Evolutionary conservation across 2,329 filamentous ascomycete species (phyloP).

Genomic region (Cercospora brassicicola): DNA sequence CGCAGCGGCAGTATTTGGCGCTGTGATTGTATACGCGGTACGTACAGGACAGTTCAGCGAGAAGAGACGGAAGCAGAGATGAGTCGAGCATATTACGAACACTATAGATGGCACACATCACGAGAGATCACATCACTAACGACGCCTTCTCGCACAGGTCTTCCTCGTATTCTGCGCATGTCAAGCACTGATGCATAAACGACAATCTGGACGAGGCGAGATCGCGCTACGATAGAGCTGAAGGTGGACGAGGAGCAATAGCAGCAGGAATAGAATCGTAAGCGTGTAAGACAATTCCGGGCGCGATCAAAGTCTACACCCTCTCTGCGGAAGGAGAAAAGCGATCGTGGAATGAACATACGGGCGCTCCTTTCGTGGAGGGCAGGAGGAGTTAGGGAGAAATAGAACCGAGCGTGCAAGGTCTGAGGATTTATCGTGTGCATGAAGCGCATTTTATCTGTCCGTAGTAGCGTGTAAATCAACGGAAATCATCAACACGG

Average conservation of each 20-base stretch:
- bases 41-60: conserved; percentile 42
- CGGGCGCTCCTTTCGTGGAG: not conserved
- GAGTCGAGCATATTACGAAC: not conserved
- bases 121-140: not conserved
- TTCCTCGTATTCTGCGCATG: conserved; percentile 91
- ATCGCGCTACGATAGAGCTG: conserved; percentile 66
- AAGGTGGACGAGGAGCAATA: not conserved
- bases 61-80: not conserved
- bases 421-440: not conserved
- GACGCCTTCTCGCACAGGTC: conserved; percentile 55
- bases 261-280: conserved; percentile 1
- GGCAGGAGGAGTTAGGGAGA: not conserved
- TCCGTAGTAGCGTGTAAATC: not conserved
- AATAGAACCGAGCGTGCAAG: conserved; percentile 4
- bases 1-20: conserved; percentile 80
- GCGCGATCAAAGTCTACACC: not conserved
- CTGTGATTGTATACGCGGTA: conserved; percentile 87
- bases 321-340: not conserved
- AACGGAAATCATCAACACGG: not conserved
- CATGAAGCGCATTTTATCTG: not conserved
- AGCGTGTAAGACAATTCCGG: not conserved
- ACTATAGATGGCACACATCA: not conserved
- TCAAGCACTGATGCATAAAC: conserved; percentile 81
- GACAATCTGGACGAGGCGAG: conserved; percentile 77
- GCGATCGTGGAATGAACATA: conserved; percentile 1